Base-by-base conservation (phyloP, 352 stramenopile genomes). In the Paralagenidium karlingii region DNA sequence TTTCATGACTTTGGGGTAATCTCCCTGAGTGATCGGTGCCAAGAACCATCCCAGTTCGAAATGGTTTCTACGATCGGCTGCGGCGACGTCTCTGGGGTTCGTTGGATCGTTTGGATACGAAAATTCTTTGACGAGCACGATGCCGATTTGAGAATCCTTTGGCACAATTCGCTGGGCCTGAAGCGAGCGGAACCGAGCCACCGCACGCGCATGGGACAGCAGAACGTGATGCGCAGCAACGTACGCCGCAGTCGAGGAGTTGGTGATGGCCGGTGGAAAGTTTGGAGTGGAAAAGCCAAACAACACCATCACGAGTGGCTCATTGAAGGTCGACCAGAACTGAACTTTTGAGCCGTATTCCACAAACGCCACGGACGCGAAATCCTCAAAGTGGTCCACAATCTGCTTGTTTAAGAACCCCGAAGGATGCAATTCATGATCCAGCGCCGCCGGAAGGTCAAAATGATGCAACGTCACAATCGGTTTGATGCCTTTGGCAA, bases 271-370 rank as follows among this genome's bases (percentile, higher is more conserved):
- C 3, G 58, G 58, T 7, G 58, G 55, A 15, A 55, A 53, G 34
- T 42, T 44, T n/a, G 78, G 81, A 31, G 63, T 57, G 36, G 69
- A 63, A 46, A 95, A 96, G 22, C 82, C 84, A 25, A 77, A 60
- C 21, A 86, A 71, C 10, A 64, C 54, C 11, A 91, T 66, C 6
- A 56, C 79, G 62, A 78, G 82, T 5, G 78, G 55, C 57, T 97
- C 88, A 48, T 97, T 97, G 45, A 97, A 73, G 4, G 85, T 96
- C 24, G 94, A 79, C 84, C 86, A 97, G 41, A 68, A 71, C 43
- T 91, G 78, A 13, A 96, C 82, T 37, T 86, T 67, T 51, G 90
- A 58, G 19, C 85, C 85, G 60, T 87, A 96, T 21, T 64, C 58
- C 5, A 79, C 46, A 57, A 94, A 97, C 40, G 79, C 87, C 13